These are phyloP conservation scores for Colletotrichum sp. DNA, from an alignment of 2,329 filamentous ascomycete genomes.

Conservation along the genomic window DNA sequence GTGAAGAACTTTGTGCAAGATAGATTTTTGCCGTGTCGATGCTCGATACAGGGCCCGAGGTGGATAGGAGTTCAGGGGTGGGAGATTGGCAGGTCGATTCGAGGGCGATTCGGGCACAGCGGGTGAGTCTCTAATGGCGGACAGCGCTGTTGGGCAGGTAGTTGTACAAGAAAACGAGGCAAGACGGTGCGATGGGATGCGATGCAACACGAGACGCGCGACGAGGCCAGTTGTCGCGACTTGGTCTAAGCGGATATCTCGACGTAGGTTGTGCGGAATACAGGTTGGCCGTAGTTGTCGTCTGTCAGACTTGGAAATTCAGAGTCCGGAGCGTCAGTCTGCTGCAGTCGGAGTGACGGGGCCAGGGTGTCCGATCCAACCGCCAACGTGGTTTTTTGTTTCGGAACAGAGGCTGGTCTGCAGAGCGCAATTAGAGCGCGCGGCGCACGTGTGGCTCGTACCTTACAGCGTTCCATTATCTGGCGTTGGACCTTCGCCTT, in stretches of 20 bases:
- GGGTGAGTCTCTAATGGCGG: background rate
- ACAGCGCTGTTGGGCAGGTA: background rate
- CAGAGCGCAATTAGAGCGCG: background rate
- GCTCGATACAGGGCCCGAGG: background rate
- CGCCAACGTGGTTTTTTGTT: constrained; percentile 10
- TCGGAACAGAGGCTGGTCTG: background rate
- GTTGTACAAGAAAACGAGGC: background rate
- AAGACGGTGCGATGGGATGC: background rate
- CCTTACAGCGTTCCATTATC: background rate
- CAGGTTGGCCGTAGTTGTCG: background rate
- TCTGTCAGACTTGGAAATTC: background rate
- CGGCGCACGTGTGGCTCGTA: constrained; percentile 3
- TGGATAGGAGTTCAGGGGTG: background rate
- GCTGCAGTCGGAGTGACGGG: background rate
- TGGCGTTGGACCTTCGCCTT: background rate
- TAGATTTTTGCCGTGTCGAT: background rate
- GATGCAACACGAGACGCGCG: background rate
- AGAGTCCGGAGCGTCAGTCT: background rate
- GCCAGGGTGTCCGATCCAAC: constrained; percentile 21
- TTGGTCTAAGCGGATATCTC: background rate
- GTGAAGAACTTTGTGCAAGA: background rate
- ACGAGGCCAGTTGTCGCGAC: background rate
- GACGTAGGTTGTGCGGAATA: background rate
- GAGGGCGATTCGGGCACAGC: background rate
- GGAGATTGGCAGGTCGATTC: background rate